phyloP scores from a whole-genome alignment of 768 basidiomycete genomes.

The Asterophora parasitica region DNA sequence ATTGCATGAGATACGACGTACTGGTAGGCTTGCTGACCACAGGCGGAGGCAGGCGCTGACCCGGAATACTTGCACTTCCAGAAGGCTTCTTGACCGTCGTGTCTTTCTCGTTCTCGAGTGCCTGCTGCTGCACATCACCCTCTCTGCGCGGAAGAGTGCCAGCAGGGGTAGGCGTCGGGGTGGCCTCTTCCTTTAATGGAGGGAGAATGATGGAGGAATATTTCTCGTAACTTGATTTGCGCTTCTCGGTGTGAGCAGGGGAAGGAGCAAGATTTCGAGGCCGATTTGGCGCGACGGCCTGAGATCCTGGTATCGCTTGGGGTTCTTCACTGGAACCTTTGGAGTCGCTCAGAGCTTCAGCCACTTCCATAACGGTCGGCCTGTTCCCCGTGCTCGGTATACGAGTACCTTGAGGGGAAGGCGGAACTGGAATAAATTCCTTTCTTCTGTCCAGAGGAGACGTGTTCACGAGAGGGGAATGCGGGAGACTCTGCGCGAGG shows the following conservation, averaged over 20 bases:
- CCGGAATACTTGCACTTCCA: slow-evolving; percentile 3
- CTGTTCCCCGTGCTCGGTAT: slow-evolving; percentile 67
- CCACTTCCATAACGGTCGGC: slow-evolving; percentile 76
- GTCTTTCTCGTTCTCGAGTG: neutral
- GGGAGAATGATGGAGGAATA: slow-evolving; percentile 62
- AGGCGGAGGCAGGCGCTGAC: neutral
- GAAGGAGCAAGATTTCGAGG: slow-evolving; percentile 18
- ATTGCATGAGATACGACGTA: neutral
- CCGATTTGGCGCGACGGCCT: slow-evolving; percentile 14
- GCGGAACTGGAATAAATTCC: slow-evolving; percentile 18
- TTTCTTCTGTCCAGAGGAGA: slow-evolving; percentile 14
- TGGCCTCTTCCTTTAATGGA: slow-evolving; percentile 62
- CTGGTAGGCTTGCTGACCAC: neutral
- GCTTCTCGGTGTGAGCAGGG: slow-evolving; percentile 42
- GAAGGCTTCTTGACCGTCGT: neutral
- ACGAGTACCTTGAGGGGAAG: slow-evolving; percentile 44
- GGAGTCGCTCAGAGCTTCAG: slow-evolving; percentile 48
- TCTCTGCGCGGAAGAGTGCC: slow-evolving; percentile 42
- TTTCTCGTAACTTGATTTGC: slow-evolving; percentile 63
- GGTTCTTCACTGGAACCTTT: neutral
- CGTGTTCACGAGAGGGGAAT: neutral
- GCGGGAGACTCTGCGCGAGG: neutral
- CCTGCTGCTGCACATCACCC: slow-evolving; percentile 5
- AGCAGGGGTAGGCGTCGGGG: slow-evolving; percentile 50
- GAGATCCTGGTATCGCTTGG: neutral